Evolutionary conservation across 2,329 filamentous ascomycete species (phyloP).

Genomic region (Herpotrichia juniperi): DNA sequence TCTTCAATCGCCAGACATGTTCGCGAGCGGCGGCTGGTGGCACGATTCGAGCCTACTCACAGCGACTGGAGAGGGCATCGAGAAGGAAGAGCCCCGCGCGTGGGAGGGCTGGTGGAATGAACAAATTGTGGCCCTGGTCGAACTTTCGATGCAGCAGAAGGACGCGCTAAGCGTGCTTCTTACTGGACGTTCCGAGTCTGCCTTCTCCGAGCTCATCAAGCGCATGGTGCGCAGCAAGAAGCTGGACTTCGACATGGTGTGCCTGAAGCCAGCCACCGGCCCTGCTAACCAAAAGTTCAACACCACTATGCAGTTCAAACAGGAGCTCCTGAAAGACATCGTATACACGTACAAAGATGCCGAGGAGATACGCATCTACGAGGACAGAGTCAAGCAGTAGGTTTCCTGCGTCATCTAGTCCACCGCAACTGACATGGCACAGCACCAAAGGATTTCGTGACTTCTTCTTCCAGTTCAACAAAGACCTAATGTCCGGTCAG

Average conservation of each 20-base stretch:
- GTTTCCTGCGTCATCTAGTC: slow-evolving; percentile 20
- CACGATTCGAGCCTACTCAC: slow-evolving; percentile 87
- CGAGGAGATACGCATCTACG: slow-evolving; percentile 76
- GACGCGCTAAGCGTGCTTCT: slow-evolving; percentile 85
- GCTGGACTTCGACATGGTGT: slow-evolving; percentile 86
- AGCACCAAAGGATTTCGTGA: slow-evolving; percentile 81
- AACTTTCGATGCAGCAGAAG: slow-evolving; percentile 80
- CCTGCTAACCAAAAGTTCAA: slow-evolving; percentile 79
- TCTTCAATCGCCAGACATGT: slow-evolving; percentile 75
- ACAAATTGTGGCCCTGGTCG: slow-evolving; percentile 78
- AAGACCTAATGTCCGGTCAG: slow-evolving; percentile 52
- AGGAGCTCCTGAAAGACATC: slow-evolving; percentile 78
- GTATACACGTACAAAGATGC: slow-evolving; percentile 85
- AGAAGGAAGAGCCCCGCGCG: slow-evolving; percentile 78
- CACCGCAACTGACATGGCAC: slow-evolving; percentile 18
- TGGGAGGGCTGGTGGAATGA: slow-evolving; percentile 99
- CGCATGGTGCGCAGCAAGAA: slow-evolving; percentile 79
- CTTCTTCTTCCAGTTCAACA: slow-evolving; percentile 82
- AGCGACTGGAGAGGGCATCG: slow-evolving; percentile 81
- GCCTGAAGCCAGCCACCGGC: slow-evolving; percentile 82
- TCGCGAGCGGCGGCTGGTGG: slow-evolving; percentile 94
- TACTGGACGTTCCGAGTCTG: slow-evolving; percentile 80
- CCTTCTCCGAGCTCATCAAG: slow-evolving; percentile 79
- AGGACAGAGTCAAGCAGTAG: slow-evolving; percentile 66
- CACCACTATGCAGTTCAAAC: slow-evolving; percentile 92